Conservation (phyloP, 805 yeast species). For the Starmerella apis region DNA sequence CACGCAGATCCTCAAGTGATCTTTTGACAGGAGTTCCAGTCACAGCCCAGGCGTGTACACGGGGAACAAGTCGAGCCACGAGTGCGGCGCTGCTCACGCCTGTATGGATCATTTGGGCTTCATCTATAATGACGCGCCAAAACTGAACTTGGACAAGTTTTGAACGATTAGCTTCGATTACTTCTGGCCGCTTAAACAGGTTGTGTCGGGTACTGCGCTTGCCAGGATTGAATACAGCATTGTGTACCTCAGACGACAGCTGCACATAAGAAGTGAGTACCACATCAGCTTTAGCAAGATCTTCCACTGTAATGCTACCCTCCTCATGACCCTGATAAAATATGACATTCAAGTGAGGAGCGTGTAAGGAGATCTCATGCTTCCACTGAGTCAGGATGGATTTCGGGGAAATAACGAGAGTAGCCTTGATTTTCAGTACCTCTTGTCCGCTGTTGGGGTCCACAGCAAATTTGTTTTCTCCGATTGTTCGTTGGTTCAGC, state of each 20-base stretch:
- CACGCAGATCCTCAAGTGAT: conserved; percentile 54
- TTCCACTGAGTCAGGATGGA: conserved; percentile 81
- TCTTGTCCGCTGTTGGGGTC: not conserved
- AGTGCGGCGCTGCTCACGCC: conserved; percentile 66
- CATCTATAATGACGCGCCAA: conserved; percentile 85
- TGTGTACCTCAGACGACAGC: conserved; percentile 61
- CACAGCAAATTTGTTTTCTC: not conserved
- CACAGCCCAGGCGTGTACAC: conserved; percentile 93
- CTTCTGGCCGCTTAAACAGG: not conserved
- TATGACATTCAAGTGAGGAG: conserved; percentile 52
- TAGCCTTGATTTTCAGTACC: conserved; percentile 46
- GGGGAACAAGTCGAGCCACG: conserved; percentile 67
- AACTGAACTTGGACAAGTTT: conserved; percentile 75
- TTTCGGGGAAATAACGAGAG: conserved; percentile 77
- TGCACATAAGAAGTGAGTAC: conserved; percentile 69
- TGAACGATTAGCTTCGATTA: conserved; percentile 33
- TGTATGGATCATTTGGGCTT: conserved; percentile 82
- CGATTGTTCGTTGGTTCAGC: conserved; percentile 43
- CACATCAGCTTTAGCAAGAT: conserved; percentile 55
- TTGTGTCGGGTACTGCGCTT: conserved; percentile 32
- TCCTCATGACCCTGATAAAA: conserved; percentile 31
- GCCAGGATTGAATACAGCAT: conserved; percentile 61
- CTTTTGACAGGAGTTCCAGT: conserved; percentile 86
- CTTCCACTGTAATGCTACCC: conserved; percentile 38
- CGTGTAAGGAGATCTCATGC: conserved; percentile 51